A percentile compares a stretch with the other conserved stretches of the same genome.
Conservation (phyloP, 2,329 filamentous ascomycete genomes). For the Penicillium digitatum region DNA sequence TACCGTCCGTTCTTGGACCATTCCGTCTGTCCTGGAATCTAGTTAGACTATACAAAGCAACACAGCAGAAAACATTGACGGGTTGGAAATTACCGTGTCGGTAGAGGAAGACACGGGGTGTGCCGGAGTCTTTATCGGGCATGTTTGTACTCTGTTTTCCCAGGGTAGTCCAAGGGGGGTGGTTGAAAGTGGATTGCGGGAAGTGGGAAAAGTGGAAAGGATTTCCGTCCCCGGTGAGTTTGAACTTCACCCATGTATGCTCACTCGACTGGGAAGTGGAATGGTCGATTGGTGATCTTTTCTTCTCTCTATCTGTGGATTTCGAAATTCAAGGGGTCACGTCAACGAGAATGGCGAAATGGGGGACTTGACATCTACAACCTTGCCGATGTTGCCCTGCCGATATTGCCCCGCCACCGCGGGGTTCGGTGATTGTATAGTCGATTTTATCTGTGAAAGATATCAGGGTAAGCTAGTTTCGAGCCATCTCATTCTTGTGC, state of each 20-base stretch:
- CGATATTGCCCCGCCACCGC: background rate
- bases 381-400: background rate
- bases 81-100: constrained; percentile 33
- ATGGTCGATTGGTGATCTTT: background rate
- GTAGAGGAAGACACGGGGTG: constrained; percentile 39
- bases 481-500: too few relatives aligned
- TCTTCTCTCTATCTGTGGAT: background rate
- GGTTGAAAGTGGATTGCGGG: constrained; percentile 2
- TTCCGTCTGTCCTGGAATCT: constrained; percentile 38
- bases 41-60: constrained; percentile 9
- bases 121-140: constrained; percentile 38
- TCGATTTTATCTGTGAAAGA: background rate
- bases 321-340: background rate
- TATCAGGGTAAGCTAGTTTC: too few relatives aligned
- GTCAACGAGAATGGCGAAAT: background rate
- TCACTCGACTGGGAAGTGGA: background rate
- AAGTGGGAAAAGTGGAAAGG: background rate
- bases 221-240: background rate
- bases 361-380: background rate
- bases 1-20: constrained; percentile 49
- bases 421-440: background rate
- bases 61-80: background rate
- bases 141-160: constrained; percentile 23
- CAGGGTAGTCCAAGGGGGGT: background rate
- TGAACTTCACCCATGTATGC: background rate